These are phyloP conservation scores for Neurospora tetrasperma DNA, from an alignment of 495 filamentous ascomycete genomes.

Conservation along the genomic window DNA sequence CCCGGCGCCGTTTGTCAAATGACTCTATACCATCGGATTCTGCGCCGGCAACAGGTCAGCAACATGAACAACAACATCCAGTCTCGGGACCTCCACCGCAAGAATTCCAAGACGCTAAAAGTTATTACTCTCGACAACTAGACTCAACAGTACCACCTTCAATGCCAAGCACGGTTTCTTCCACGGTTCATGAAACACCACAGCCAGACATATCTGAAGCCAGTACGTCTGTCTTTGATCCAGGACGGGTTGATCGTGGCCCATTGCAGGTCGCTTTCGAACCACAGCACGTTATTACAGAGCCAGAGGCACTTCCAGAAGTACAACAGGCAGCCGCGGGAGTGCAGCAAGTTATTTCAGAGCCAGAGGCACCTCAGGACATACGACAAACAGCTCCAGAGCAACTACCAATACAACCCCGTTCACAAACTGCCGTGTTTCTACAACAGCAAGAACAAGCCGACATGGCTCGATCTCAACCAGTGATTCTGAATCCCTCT, in stretches of 20 bases:
- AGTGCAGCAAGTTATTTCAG: background rate
- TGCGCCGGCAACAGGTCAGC: background rate
- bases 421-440: background rate
- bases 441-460: background rate
- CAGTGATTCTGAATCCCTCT: background rate
- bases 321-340: background rate
- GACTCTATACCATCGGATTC: background rate
- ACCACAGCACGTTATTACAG: background rate
- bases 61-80: background rate
- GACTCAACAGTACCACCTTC: background rate
- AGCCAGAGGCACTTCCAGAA: background rate
- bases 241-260: background rate
- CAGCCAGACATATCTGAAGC: background rate
- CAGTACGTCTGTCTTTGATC: background rate
- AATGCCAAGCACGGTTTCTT: background rate
- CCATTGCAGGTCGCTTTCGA: background rate
- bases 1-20: background rate
- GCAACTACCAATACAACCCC: background rate
- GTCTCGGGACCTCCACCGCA: background rate
- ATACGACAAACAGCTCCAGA: background rate
- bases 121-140: background rate
- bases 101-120: background rate
- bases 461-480: background rate
- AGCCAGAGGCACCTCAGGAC: background rate
- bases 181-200: background rate